These are phyloP conservation scores for Penicillium oxalicum DNA, from an alignment of 2,329 filamentous ascomycete genomes.

Conservation along the genomic window DNA sequence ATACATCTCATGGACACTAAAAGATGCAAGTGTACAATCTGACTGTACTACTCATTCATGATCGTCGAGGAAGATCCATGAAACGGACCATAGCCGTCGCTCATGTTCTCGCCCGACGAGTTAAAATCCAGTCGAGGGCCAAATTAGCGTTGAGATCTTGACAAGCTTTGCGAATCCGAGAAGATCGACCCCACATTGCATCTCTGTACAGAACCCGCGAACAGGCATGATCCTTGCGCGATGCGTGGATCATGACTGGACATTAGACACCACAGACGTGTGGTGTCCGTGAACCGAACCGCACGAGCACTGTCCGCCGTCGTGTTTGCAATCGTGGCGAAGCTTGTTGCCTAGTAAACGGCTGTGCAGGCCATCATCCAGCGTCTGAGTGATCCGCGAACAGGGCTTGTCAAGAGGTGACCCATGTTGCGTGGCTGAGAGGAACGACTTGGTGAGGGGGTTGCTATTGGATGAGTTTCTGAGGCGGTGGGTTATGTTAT, in stretches of 20 bases:
- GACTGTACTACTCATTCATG: too few species aligned
- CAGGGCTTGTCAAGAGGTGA: background rate
- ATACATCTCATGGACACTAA: too few species aligned
- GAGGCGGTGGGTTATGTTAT: too few species aligned
- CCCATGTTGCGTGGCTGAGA: too few species aligned
- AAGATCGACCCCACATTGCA: constrained; percentile 15
- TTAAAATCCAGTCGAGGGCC: background rate
- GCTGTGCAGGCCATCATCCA: background rate
- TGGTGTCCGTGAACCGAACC: constrained; percentile 11
- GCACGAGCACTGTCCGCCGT: background rate
- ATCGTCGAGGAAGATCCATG: too few species aligned
- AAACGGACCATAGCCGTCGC: too few species aligned
- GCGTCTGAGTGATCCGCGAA: background rate
- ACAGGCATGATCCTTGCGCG: constrained; percentile 12
- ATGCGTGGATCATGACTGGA: constrained; percentile 5
- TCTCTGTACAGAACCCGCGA: constrained; percentile 2
- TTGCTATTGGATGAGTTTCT: too few species aligned
- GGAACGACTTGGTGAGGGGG: too few species aligned
- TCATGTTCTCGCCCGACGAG: background rate
- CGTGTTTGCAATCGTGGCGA: constrained; percentile 6
- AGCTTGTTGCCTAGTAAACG: constrained; percentile 11
- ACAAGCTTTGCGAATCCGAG: constrained; percentile 17
- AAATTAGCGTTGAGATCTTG: constrained; percentile 7
- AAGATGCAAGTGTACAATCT: too few species aligned
- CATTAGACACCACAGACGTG: background rate